Evolutionary conservation across 441 rosid genomes (phyloP).

Genomic region (Metrosideros polymorpha): DNA sequence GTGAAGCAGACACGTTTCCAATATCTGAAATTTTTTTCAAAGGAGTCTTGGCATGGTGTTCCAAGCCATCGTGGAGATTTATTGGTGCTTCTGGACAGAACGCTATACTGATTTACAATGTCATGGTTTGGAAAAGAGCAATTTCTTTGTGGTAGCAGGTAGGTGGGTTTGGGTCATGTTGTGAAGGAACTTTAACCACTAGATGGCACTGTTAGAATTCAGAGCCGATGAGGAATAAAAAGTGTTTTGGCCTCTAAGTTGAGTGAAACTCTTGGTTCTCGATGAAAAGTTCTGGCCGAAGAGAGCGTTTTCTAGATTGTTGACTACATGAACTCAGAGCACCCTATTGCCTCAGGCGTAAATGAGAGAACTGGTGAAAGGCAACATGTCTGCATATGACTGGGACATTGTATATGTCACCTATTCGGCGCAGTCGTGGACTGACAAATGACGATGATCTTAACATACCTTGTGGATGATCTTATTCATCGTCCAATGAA

Average conservation of each 20-base stretch:
- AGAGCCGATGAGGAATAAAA: neutral
- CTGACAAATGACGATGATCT: neutral
- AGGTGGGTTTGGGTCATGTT: neutral
- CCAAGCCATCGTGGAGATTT: neutral
- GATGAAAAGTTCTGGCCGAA: neutral
- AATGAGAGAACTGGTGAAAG: neutral
- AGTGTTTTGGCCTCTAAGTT: neutral
- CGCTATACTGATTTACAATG: neutral
- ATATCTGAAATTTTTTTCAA: neutral
- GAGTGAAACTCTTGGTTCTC: neutral
- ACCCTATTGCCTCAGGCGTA: neutral
- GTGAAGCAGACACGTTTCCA: neutral
- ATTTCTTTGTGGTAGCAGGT: neutral
- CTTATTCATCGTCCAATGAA: neutral
- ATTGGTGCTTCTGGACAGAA: neutral
- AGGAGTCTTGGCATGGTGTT: neutral
- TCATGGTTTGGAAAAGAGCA: neutral
- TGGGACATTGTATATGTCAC: neutral
- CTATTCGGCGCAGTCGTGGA: neutral
- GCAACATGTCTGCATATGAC: neutral
- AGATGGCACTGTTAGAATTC: neutral
- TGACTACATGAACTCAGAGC: neutral
- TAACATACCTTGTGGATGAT: neutral
- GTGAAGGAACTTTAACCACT: neutral
- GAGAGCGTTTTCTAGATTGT: neutral